Percentiles rank a stretch among this genome's conserved stretches.
phyloP scores from a whole-genome alignment of 108 stramenopile genomes.

The Pinguiococcus pyrenoidosus region DNA sequence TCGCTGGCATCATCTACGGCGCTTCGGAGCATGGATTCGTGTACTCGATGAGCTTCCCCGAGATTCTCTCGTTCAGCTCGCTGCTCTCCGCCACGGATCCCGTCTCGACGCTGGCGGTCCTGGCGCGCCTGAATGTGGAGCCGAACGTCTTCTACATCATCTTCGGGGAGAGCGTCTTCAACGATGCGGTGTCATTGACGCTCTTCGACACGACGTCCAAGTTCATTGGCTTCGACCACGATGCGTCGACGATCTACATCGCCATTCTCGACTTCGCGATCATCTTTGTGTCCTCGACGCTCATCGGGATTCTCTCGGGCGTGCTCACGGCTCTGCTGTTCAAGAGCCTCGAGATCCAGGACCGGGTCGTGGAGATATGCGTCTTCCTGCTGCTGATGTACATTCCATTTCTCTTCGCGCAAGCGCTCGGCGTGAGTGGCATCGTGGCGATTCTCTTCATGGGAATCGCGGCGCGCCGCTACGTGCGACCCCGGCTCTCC shows the following conservation, averaged over 20 bases:
- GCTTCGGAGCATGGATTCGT: slow-evolving; percentile 7
- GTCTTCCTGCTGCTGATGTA: slow-evolving; percentile 52
- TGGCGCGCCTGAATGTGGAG: slow-evolving; percentile 56
- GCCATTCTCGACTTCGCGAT: slow-evolving; percentile 51
- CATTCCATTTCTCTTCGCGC: slow-evolving; percentile 55
- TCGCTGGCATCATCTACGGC: slow-evolving; percentile 39
- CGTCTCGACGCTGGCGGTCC: slow-evolving; percentile 62
- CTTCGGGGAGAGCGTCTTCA: slow-evolving; percentile 85
- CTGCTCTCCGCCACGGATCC: slow-evolving; percentile 67
- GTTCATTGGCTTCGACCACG: slow-evolving; percentile 38
- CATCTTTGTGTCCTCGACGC: slow-evolving; percentile 45
- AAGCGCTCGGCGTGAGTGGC: slow-evolving; percentile 60
- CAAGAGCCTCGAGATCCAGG: slow-evolving; percentile 41
- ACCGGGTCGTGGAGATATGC: slow-evolving; percentile 38
- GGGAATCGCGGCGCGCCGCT: slow-evolving; percentile 72
- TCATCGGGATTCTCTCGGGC: slow-evolving; percentile 46
- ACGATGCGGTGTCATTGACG: slow-evolving; percentile 81
- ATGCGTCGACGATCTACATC: slow-evolving; percentile 4
- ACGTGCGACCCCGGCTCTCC: slow-evolving; percentile 50
- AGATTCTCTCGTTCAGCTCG: slow-evolving; percentile 57
- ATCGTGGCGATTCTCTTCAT: slow-evolving; percentile 79
- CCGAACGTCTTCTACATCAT: slow-evolving; percentile 64
- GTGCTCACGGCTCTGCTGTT: slow-evolving; percentile 41
- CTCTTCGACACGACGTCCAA: slow-evolving; percentile 49
- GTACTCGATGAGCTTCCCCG: slow-evolving; percentile 31